These are phyloP conservation scores for Tothia fuscella DNA, from an alignment of 2,329 filamentous ascomycete genomes.

Conservation along the genomic window DNA sequence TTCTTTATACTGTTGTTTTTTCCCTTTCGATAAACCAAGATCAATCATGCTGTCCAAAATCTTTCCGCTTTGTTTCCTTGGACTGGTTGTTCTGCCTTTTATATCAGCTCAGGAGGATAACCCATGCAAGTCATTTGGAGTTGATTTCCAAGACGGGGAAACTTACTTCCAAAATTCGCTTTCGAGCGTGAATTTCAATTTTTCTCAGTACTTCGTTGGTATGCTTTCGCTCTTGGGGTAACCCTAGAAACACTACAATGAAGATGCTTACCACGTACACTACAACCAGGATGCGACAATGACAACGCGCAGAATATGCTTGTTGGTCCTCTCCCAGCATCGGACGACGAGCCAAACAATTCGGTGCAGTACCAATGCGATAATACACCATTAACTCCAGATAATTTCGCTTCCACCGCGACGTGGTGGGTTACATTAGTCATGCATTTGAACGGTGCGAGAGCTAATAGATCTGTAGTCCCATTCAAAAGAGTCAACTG, in stretches of 20 bases:
- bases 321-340: constrained; percentile 30
- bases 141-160: constrained; percentile 32
- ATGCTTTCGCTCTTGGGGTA: too few relatives aligned
- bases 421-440: too few relatives aligned
- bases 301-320: constrained; percentile 31
- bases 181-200: constrained; percentile 30
- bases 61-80: too few relatives aligned
- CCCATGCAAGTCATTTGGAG: constrained; percentile 25
- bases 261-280: too few relatives aligned
- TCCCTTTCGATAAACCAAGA: too few relatives aligned
- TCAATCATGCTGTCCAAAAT: too few relatives aligned
- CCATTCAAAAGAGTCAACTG: constrained; percentile 27
- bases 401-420: constrained; percentile 26
- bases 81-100: too few relatives aligned
- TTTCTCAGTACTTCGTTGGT: constrained; percentile 32
- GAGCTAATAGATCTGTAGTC: too few relatives aligned
- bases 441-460: too few relatives aligned
- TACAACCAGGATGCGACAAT: constrained; percentile 27
- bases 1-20: too few relatives aligned
- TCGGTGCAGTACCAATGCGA: constrained; percentile 30
- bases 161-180: constrained; percentile 34
- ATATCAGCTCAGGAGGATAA: constrained; percentile 13
- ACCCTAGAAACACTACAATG: too few relatives aligned
- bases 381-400: constrained; percentile 28
- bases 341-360: too few relatives aligned